Evolutionary conservation across 2,329 filamentous ascomycete species (phyloP).

Genomic region (Cadophora sp.): DNA sequence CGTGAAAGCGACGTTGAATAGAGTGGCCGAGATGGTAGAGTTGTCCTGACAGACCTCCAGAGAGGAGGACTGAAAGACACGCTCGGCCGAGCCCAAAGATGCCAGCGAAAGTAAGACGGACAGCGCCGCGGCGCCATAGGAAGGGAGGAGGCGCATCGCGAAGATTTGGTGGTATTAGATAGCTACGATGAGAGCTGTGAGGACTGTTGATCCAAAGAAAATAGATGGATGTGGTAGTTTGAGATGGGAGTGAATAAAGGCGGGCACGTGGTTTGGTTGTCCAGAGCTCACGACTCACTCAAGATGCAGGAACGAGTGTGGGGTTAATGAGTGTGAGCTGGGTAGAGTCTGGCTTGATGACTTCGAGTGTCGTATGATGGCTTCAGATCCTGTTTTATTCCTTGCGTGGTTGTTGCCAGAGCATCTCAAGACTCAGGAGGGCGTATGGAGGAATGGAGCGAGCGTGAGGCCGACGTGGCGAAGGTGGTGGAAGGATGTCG

Average conservation of each 20-base stretch:
- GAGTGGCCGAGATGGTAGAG: conserved; percentile 84
- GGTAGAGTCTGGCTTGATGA: not conserved
- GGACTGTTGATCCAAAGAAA: not conserved
- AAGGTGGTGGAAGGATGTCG: not conserved
- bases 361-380: not conserved
- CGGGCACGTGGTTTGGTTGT: conserved; percentile 10
- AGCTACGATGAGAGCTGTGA: not conserved
- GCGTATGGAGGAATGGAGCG: not conserved
- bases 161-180: conserved; percentile 4
- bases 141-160: conserved; percentile 25
- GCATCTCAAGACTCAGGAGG: not conserved
- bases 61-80: conserved; percentile 73
- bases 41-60: conserved; percentile 85
- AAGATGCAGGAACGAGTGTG: conserved; percentile 1
- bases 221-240: not conserved
- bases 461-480: conserved; percentile 16
- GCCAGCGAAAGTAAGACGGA: conserved; percentile 10
- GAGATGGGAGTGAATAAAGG: not conserved
- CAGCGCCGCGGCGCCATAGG: conserved; percentile 1
- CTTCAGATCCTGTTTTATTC: not conserved
- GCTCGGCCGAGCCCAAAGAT: conserved; percentile 16
- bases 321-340: conserved; percentile 3
- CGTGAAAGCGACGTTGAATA: conserved; percentile 86
- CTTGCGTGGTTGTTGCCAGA: not conserved
- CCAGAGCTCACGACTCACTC: not conserved